Evolutionary conservation across 805 yeast species (phyloP), one percentile per base, ranked within the genome.

Genomic region (Sugiyamaella smithiae): DNA sequence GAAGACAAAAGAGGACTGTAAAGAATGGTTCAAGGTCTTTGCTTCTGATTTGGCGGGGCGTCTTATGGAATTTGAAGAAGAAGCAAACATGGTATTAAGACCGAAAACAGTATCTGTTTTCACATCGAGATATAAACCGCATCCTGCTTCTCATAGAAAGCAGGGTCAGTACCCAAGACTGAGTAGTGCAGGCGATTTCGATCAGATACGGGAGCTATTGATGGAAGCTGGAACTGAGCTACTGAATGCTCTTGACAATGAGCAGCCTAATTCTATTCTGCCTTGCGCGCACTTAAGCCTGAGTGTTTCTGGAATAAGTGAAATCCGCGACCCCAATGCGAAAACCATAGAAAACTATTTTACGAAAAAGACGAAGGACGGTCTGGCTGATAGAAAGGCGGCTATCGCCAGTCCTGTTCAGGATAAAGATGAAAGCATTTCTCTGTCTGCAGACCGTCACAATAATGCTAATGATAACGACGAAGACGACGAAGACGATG

Each of bases 21-120:
- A 70, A 3, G 81, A 80, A 17, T 91, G 99, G 99, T 67, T 91
- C 5, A 79, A 74, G 32, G 95, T 91, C 0, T 90, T 83, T 68
- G 75, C 85, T 1, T 90, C 89, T 0, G 99, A 91, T 58, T 66
- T 91, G 25, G 68, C 77, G 24, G 80, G 82, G 43, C 65, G 99
- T 47, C 64, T 90, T 4, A 70, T 76, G 24, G 98, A 91, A 57
- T 59, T 84, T 17, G 86, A 81, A 51, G 90, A 86, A 53, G 95
- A 88, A 57, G 73, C 48, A 2, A 59, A 58, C 1, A 38, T 56
- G 2, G 60, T 68, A 1, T 63, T 72, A 35, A 61, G 87, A 42
- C 90, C 91, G 1, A 74, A 74, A 35, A 82, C 84, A 0, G 56
- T 84, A 8, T 65, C 74, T 5, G 55, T 82, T 2, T 73, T 67